A percentile compares a stretch with the other conserved stretches of the same genome.
Conservation (phyloP, 148 eudicot genomes). For the Silene latifolia region DNA sequence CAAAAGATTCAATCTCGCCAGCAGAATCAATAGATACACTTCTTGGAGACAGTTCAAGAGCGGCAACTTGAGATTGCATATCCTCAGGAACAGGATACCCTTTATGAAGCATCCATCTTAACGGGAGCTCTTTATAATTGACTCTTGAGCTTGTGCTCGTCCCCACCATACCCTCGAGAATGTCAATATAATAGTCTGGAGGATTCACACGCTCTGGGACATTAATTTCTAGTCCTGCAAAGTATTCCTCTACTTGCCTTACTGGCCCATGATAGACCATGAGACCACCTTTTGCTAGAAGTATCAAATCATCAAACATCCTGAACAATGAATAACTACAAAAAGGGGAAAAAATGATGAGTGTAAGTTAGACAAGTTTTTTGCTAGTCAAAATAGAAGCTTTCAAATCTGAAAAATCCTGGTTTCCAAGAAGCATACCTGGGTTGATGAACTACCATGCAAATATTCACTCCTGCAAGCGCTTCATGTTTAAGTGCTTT, state of each 20-base stretch:
- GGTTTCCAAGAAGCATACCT: slow-evolving; percentile 24
- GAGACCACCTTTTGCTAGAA: slow-evolving; percentile 43
- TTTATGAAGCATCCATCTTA: slow-evolving; percentile 44
- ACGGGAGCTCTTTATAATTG: slow-evolving; percentile 39
- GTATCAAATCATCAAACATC: slow-evolving; percentile 46
- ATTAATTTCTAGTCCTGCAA: slow-evolving; percentile 32
- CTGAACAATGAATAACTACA: slow-evolving; percentile 41
- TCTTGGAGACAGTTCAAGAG: slow-evolving; percentile 20
- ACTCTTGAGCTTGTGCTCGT: slow-evolving; percentile 24
- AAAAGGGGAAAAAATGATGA: not conserved
- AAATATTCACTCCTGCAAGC: slow-evolving; percentile 42
- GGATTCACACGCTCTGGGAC: slow-evolving; percentile 46
- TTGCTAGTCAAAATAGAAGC: not conserved
- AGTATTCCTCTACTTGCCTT: slow-evolving; percentile 36
- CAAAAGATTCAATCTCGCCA: slow-evolving; percentile 55
- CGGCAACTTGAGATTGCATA: slow-evolving; percentile 36
- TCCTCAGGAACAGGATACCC: slow-evolving; percentile 32
- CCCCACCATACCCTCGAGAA: slow-evolving; percentile 37
- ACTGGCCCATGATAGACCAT: slow-evolving; percentile 41
- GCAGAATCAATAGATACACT: slow-evolving; percentile 18
- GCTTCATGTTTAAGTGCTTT: slow-evolving; percentile 46
- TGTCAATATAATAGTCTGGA: slow-evolving; percentile 42
- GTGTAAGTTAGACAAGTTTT: not conserved
- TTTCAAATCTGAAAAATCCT: not conserved
- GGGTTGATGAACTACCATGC: slow-evolving; percentile 57